Percentiles rank a stretch among this genome's conserved stretches.
These are phyloP conservation scores for Phyllosticta citriasiana DNA, from an alignment of 2,329 filamentous ascomycete species.

Conservation along the genomic window DNA sequence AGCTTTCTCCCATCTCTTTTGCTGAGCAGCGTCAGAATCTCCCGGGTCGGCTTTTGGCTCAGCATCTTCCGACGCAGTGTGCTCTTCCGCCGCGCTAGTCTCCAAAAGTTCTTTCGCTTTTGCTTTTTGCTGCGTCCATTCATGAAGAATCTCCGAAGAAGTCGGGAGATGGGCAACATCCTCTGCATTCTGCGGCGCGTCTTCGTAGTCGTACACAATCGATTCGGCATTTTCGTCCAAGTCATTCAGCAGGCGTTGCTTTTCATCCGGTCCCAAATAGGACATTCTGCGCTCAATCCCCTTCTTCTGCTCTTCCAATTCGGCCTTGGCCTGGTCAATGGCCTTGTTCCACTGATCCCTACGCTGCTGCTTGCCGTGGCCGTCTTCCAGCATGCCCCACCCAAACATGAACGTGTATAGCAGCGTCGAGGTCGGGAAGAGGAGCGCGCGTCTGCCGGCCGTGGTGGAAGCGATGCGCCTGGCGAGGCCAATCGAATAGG, in stretches of 20 bases:
- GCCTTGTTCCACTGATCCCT: conserved; percentile 52
- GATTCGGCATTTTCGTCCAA: neutral
- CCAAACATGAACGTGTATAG: conserved; percentile 60
- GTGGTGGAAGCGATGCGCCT: conserved; percentile 40
- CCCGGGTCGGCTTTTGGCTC: neutral
- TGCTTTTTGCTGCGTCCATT: neutral
- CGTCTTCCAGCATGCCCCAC: conserved; percentile 54
- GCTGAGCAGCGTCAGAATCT: neutral
- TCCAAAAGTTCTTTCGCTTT: neutral
- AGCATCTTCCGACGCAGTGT: neutral
- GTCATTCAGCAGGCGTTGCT: neutral
- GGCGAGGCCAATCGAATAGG: conserved; percentile 37
- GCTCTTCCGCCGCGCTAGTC: neutral
- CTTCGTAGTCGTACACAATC: neutral
- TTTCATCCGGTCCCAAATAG: neutral
- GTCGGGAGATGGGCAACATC: neutral
- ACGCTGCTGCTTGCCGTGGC: conserved; percentile 47
- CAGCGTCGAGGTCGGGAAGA: conserved; percentile 50
- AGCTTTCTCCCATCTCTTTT: neutral
- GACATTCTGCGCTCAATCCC: neutral
- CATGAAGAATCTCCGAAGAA: neutral
- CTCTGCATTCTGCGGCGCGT: neutral
- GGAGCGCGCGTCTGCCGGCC: conserved; percentile 42
- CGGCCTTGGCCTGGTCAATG: conserved; percentile 45
- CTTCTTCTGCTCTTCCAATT: conserved; percentile 25